Conservation (phyloP, 768 basidiomycete species). For the Exsudoporus frostii region DNA sequence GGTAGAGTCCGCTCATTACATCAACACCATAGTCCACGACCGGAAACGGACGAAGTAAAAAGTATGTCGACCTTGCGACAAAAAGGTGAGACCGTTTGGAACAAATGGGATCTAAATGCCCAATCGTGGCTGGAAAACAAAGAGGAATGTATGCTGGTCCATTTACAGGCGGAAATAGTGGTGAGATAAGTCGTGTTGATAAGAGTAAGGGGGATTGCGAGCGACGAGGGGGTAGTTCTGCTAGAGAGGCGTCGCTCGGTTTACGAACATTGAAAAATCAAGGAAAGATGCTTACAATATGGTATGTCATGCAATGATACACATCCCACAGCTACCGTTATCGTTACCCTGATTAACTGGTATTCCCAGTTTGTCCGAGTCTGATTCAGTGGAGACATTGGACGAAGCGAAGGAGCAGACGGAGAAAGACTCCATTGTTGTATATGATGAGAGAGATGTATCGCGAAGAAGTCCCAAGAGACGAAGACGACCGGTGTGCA, state of each 20-base stretch:
- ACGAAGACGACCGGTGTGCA: conserved; percentile 5
- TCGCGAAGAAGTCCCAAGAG: conserved; percentile 7
- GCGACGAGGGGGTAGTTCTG: neutral
- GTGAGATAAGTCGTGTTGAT: too few relatives aligned
- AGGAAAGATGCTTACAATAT: too few relatives aligned
- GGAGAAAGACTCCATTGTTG: conserved; percentile 20
- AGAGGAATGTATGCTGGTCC: too few relatives aligned
- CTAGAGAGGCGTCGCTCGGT: neutral
- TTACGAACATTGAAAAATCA: too few relatives aligned
- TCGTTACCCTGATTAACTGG: neutral
- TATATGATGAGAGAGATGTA: neutral
- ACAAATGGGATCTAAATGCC: conserved; percentile 18
- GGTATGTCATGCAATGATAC: neutral
- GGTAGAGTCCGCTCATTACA: conserved; percentile 1
- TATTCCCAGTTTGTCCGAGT: conserved; percentile 1
- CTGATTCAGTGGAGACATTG: neutral
- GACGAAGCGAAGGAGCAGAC: neutral
- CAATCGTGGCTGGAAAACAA: too few relatives aligned
- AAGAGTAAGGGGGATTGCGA: neutral
- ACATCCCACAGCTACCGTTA: neutral
- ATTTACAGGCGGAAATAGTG: too few relatives aligned
- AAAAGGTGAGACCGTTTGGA: conserved; percentile 9
- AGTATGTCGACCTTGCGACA: conserved; percentile 15
- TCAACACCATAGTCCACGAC: conserved; percentile 4
- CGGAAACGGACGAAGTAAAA: neutral